A percentile compares a stretch with the other conserved stretches of the same genome.
Conservation (phyloP, 768 basidiomycete species). For the Termitomyces sp. region DNA sequence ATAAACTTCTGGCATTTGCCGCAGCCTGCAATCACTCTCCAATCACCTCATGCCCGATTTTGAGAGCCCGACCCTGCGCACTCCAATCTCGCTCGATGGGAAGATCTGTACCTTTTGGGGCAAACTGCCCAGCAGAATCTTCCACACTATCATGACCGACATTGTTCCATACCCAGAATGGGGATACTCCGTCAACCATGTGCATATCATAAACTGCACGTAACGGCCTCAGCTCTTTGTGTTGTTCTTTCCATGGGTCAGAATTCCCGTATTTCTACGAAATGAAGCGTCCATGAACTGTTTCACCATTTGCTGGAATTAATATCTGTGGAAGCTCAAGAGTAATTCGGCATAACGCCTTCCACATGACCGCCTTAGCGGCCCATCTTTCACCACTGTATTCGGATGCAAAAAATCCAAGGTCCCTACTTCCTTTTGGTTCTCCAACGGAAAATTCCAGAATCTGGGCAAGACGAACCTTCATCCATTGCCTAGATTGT, state of each 20-base stretch:
- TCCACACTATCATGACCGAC: conserved; percentile 5
- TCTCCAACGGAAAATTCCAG: neutral
- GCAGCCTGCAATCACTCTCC: conserved; percentile 6
- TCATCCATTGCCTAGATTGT: neutral
- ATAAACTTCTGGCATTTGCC: conserved; percentile 13
- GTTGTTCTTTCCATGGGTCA: neutral
- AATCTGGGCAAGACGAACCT: neutral
- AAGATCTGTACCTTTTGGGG: conserved; percentile 12
- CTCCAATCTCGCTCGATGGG: conserved; percentile 8
- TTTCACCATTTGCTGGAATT: neutral
- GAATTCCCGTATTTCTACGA: neutral
- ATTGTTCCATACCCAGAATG: conserved; percentile 5
- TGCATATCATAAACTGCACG: neutral
- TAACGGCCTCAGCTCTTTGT: neutral
- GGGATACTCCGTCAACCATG: neutral
- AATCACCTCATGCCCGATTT: conserved; percentile 7
- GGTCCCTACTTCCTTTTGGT: neutral
- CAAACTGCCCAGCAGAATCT: conserved; percentile 3
- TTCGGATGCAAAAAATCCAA: neutral
- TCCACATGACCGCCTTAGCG: neutral
- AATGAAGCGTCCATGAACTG: neutral
- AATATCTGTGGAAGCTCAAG: neutral
- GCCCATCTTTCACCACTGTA: conserved; percentile 1
- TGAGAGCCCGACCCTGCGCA: conserved; percentile 7
- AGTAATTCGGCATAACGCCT: neutral